Evolutionary conservation across 805 yeast species (phyloP).

Genomic region (Blastobotrys terrestris): DNA sequence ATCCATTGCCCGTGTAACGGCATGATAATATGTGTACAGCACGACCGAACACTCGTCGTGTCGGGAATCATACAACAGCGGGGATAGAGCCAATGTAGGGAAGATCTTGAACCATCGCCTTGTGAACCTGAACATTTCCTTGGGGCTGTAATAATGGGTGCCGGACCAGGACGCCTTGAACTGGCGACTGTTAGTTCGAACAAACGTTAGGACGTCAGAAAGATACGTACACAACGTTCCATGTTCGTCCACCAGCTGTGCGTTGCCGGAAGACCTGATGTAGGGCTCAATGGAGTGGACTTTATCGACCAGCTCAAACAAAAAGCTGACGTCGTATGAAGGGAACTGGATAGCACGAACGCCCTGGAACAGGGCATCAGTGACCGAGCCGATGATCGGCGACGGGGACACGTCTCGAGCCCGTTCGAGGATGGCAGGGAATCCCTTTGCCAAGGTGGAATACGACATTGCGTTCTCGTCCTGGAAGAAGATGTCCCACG

Average conservation of each 20-base stretch:
- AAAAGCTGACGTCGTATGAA: constrained; percentile 27
- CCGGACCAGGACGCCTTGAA: constrained; percentile 9
- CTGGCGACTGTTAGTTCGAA: constrained; percentile 11
- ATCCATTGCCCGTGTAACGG: constrained; percentile 30
- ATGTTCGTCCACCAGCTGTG: constrained; percentile 13
- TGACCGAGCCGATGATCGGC: constrained; percentile 23
- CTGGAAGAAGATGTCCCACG: constrained; percentile 28
- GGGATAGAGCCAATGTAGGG: constrained; percentile 22
- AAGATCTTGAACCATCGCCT: constrained; percentile 25
- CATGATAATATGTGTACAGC: constrained; percentile 31
- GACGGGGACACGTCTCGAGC: constrained; percentile 18
- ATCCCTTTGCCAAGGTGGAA: constrained; percentile 23
- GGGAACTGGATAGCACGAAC: constrained; percentile 31
- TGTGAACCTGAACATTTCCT: constrained; percentile 18
- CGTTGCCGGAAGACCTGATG: constrained; percentile 5
- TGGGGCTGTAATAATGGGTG: constrained; percentile 18
- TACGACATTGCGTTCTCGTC: constrained; percentile 22
- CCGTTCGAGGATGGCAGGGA: constrained; percentile 25
- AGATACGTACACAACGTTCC: constrained; percentile 10
- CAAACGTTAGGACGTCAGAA: constrained; percentile 10
- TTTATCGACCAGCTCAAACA: constrained; percentile 27
- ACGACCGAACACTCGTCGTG: constrained; percentile 16
- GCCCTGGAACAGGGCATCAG: constrained; percentile 28
- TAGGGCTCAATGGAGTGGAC: constrained; percentile 18
- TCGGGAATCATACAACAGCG: constrained; percentile 1